phyloP scores from a whole-genome alignment of 345 rosid species.

The Crucihimalaya himalaica region DNA sequence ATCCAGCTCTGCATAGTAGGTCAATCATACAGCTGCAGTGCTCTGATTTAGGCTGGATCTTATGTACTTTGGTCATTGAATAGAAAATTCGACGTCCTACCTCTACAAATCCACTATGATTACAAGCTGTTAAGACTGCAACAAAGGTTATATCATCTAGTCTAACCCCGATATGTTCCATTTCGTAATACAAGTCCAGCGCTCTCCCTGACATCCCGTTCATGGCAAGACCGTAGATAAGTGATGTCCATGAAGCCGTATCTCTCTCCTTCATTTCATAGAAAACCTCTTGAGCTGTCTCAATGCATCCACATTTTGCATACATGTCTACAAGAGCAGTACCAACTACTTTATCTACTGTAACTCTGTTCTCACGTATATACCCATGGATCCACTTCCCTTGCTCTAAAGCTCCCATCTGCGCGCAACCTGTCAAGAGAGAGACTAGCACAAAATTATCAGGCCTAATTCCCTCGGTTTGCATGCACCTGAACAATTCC shows the following conservation, averaged over 20 bases:
- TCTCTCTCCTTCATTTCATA: conserved; percentile 51
- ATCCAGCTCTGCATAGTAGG: conserved; percentile 73
- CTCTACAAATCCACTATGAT: conserved; percentile 74
- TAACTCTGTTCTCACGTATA: conserved; percentile 50
- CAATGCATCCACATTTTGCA: conserved; percentile 70
- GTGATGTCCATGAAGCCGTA: conserved; percentile 71
- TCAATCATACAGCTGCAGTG: conserved; percentile 75
- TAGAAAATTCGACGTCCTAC: conserved; percentile 60
- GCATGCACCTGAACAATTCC: conserved; percentile 62
- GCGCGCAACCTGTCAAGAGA: conserved; percentile 80
- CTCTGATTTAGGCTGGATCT: conserved; percentile 60
- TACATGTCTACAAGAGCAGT: conserved; percentile 85
- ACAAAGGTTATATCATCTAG: conserved; percentile 72
- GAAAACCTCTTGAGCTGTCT: conserved; percentile 61
- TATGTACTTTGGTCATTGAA: conserved; percentile 52
- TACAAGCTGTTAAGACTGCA: conserved; percentile 77
- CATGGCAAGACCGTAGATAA: conserved; percentile 71
- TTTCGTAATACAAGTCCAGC: conserved; percentile 54
- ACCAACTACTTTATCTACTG: conserved; percentile 57
- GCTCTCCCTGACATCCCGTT: conserved; percentile 64
- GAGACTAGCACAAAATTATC: conserved; percentile 70
- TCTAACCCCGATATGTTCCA: conserved; percentile 49
- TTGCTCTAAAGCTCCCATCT: conserved; percentile 71
- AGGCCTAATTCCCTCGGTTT: conserved; percentile 46
- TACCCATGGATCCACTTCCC: conserved; percentile 83